Evolutionary conservation across 1,284 basidiomycete genomes (phyloP).

Genomic region (Puccinia coronata): DNA sequence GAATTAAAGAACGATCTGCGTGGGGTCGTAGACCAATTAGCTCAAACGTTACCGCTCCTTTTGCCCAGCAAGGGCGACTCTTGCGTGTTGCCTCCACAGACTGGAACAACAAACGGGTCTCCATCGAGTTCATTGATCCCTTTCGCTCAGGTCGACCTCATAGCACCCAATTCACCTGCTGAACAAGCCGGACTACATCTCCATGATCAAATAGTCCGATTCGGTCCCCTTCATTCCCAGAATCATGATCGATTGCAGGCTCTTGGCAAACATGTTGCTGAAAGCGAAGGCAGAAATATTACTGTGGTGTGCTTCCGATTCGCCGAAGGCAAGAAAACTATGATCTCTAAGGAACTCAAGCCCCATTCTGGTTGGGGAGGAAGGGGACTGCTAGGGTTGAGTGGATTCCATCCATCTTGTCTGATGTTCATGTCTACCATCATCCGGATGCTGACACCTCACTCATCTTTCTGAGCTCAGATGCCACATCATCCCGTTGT

Average conservation of each 20-base stretch:
- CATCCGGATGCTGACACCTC: neutral
- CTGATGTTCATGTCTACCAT: neutral
- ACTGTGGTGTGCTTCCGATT: constrained; percentile 32
- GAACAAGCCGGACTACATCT: constrained; percentile 12
- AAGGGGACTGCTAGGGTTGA: constrained; percentile 39
- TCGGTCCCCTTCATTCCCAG: constrained; percentile 1
- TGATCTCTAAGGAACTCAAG: constrained; percentile 29
- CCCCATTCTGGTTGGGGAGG: constrained; percentile 40
- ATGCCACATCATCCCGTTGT: neutral
- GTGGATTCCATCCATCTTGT: neutral
- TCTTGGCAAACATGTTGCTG: neutral
- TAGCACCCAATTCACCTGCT: constrained; percentile 23
- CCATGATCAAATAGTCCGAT: constrained; percentile 25
- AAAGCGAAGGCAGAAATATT: constrained; percentile 24
- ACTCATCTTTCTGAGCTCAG: neutral
- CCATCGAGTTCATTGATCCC: constrained; percentile 7
- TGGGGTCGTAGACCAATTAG: constrained; percentile 2
- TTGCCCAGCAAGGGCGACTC: neutral
- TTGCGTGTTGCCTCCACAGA: neutral
- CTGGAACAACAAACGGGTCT: neutral
- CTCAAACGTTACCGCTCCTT: constrained; percentile 21
- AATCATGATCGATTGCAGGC: constrained; percentile 40
- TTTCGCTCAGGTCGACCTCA: constrained; percentile 34
- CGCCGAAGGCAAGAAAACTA: constrained; percentile 7
- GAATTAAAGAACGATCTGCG: constrained; percentile 40